Percentiles rank a stretch among this genome's conserved stretches.
Evolutionary conservation across 192 early-diverging fungal species (phyloP).

Genomic region (Chytriomyces hyalinus): DNA sequence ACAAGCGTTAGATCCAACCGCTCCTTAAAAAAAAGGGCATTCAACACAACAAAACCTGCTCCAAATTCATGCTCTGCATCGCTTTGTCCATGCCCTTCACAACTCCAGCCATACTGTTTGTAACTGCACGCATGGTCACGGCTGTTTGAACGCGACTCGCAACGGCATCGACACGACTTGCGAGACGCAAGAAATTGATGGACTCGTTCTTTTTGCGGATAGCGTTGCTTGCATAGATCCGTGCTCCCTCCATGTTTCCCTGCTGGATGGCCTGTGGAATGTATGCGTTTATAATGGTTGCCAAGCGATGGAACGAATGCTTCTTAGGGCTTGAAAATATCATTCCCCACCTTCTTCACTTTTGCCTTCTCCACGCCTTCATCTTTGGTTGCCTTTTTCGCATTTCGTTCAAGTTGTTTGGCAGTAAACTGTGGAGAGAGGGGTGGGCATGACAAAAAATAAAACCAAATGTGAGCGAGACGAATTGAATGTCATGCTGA

Average conservation of each 20-base stretch:
- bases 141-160: conserved; percentile 91
- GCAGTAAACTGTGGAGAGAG: conserved; percentile 75
- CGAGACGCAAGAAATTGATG: conserved; percentile 84
- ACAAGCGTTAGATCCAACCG: neutral
- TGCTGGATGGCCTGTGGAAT: conserved; percentile 81
- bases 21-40: neutral
- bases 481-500: neutral
- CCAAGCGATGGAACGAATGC: neutral
- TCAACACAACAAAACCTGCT: conserved; percentile 65
- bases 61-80: conserved; percentile 94
- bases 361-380: conserved; percentile 79
- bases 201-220: conserved; percentile 97
- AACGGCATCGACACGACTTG: conserved; percentile 91
- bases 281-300: neutral
- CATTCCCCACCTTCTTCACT: conserved; percentile 77
- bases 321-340: neutral
- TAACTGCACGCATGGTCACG: conserved; percentile 88
- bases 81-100: conserved; percentile 95
- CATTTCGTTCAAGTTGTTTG: conserved; percentile 83
- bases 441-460: neutral
- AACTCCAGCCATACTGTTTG: conserved; percentile 82
- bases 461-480: neutral
- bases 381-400: conserved; percentile 87
- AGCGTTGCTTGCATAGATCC: conserved; percentile 92
- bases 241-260: conserved; percentile 90